Evolutionary conservation across 1,284 basidiomycete species (phyloP), one percentile per base, ranked within the genome.

Genomic region (Pseudozyma tsukubaensis): DNA sequence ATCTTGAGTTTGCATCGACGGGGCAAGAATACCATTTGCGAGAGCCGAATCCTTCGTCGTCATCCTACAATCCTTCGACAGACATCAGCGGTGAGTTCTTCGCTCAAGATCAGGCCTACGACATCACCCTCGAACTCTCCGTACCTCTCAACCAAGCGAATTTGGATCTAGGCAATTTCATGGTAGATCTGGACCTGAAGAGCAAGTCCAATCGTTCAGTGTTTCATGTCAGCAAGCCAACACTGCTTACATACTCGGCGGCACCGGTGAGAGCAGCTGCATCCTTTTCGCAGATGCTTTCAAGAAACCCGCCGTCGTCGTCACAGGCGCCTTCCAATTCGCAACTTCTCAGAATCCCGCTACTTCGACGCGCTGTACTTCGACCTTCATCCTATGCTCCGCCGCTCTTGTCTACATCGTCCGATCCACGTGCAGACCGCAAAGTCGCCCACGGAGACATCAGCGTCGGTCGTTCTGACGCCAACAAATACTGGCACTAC

Each of bases 161-260:
- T 51, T 50, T 82, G 6, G 80, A 81, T 35, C 70, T 81, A 7
- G 79, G 81, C 58, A 83, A 83, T 54, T 80, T 83, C 43, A 83
- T 83, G 81, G 75, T 80, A 36, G 65, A 72, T 24, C 53, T 83
- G 6, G 69, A 76, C 29, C 75, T 83, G 24, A 60, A 62, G 48
- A 60, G 62, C 45, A 61, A 50, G 42, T 45, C 65, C 12, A 58
- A 67, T 9, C 49, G 51, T 34, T 66, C 68, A 19, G 51, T 72
- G 4, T 68, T 68, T 5, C 70, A 66, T 36, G 65, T 73, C n/a
- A 71, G 57, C 62, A 68, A 62, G 29, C 76, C 74, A 1, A 77
- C 74, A 8, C 59, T 79, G 24, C 51, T 75, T 5, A 61, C 69
- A 4, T 65, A 61, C 37, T 66, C 73, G 39, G 49, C 77, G 7